Evolutionary conservation across 2,329 filamentous ascomycete genomes (phyloP).

Genomic region (Didymellaceae sp.): DNA sequence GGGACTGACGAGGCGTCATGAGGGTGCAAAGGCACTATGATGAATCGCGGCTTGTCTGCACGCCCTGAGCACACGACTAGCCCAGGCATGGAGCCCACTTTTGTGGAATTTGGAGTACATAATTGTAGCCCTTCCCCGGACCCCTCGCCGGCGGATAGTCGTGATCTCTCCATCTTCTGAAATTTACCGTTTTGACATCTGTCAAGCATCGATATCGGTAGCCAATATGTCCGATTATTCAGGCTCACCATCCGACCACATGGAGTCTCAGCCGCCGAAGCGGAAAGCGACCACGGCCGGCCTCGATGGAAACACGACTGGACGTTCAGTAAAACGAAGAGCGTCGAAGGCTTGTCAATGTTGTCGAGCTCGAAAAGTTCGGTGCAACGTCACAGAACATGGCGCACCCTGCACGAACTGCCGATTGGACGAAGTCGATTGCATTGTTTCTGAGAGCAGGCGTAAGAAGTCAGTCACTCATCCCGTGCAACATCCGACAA

Average conservation of each 20-base stretch:
- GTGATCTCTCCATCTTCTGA: constrained; percentile 19
- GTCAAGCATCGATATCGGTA: constrained; percentile 17
- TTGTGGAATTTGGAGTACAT: constrained; percentile 43
- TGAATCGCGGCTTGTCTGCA: constrained; percentile 40
- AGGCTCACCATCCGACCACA: constrained; percentile 44
- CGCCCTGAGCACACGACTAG: constrained; percentile 39
- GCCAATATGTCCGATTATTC: constrained; percentile 49
- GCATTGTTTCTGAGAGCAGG: constrained; percentile 73
- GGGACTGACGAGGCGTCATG: constrained; percentile 44
- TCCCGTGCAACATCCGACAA: constrained; percentile 32
- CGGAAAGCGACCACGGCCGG: constrained; percentile 65
- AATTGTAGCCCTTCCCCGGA: constrained; percentile 37
- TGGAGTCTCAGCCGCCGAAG: constrained; percentile 55
- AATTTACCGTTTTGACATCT: constrained; percentile 24
- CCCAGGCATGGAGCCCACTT: constrained; percentile 40
- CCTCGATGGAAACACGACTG: constrained; percentile 55
- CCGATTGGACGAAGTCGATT: constrained; percentile 79
- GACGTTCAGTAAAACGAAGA: constrained; percentile 74
- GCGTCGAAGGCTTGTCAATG: constrained; percentile 92
- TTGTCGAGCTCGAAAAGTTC: constrained; percentile 86
- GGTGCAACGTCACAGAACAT: constrained; percentile 90
- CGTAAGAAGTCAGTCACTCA: constrained; percentile 75
- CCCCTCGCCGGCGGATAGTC: constrained; percentile 32
- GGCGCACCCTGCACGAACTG: constrained; percentile 88
- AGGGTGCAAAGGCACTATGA: constrained; percentile 42